These are phyloP conservation scores for Pichia cephalocereana DNA, from an alignment of 805 yeast species.

Conservation along the genomic window DNA sequence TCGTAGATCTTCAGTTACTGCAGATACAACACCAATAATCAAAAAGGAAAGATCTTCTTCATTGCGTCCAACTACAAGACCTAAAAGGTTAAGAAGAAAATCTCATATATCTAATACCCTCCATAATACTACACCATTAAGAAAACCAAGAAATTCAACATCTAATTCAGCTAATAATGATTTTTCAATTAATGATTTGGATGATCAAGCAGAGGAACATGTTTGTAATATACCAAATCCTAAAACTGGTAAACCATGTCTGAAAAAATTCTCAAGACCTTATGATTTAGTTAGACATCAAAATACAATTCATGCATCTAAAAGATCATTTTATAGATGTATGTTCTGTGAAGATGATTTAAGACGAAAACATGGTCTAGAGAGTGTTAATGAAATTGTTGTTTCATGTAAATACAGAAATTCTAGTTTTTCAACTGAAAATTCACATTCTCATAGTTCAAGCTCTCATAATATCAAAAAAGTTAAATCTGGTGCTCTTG, in stretches of 20 bases:
- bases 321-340: conserved; percentile 79
- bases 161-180: background rate
- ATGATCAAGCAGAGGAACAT: conserved; percentile 29
- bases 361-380: conserved; percentile 33
- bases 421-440: conserved; percentile 20
- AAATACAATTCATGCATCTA: conserved; percentile 89
- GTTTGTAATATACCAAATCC: conserved; percentile 55
- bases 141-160: conserved; percentile 3
- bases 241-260: conserved; percentile 53
- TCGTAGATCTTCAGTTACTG: conserved; percentile 18
- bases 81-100: conserved; percentile 6
- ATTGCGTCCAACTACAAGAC: conserved; percentile 13
- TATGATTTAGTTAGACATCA: conserved; percentile 93
- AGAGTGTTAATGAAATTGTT: conserved; percentile 38
- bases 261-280: conserved; percentile 82
- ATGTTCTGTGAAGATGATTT: conserved; percentile 71
- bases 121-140: background rate
- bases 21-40: conserved; percentile 13
- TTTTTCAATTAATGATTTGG: background rate
- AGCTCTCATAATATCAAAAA: conserved; percentile 32
- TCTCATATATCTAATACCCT: background rate
- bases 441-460: conserved; percentile 22
- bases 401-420: conserved; percentile 19
- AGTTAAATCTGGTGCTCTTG: conserved; percentile 18
- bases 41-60: conserved; percentile 13